phyloP scores from a whole-genome alignment of 2,329 filamentous ascomycete species.

The Zymoseptoria passerinii region DNA sequence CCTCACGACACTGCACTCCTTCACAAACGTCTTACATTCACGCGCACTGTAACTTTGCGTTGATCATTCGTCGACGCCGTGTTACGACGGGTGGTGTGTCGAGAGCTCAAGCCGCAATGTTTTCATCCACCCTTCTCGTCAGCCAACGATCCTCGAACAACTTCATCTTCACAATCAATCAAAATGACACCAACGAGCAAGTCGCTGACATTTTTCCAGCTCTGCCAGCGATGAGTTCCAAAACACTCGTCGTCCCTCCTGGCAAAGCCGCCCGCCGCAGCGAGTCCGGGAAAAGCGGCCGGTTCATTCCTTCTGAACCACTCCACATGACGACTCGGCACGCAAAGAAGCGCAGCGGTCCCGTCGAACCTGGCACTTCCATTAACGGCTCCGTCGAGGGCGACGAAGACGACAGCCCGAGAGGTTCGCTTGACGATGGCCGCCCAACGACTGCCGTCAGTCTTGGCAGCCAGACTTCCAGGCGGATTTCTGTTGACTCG shows the following conservation, averaged over 20 bases:
- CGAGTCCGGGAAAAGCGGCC: constrained; percentile 18
- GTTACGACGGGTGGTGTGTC: neutral
- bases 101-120: constrained; percentile 1
- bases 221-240: constrained; percentile 5
- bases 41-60: neutral
- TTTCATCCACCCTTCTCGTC: constrained; percentile 1
- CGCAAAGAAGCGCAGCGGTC: constrained; percentile 13
- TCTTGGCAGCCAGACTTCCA: constrained; percentile 18
- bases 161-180: neutral
- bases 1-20: neutral
- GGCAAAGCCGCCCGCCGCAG: constrained; percentile 15
- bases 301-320: constrained; percentile 40
- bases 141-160: neutral
- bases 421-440: constrained; percentile 19
- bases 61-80: neutral
- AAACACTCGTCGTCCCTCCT: constrained; percentile 4
- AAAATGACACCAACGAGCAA: neutral
- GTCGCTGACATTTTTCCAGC: constrained; percentile 2
- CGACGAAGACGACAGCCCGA: constrained; percentile 13
- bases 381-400: constrained; percentile 21
- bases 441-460: constrained; percentile 19
- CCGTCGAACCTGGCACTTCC: constrained; percentile 16
- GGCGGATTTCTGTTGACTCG: constrained; percentile 14
- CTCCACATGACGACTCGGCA: constrained; percentile 43
- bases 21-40: neutral